Percentiles rank a stretch among this genome's conserved stretches.
Conservation (phyloP, 768 basidiomycete genomes). For the Omphalotus guepiniiformis region DNA sequence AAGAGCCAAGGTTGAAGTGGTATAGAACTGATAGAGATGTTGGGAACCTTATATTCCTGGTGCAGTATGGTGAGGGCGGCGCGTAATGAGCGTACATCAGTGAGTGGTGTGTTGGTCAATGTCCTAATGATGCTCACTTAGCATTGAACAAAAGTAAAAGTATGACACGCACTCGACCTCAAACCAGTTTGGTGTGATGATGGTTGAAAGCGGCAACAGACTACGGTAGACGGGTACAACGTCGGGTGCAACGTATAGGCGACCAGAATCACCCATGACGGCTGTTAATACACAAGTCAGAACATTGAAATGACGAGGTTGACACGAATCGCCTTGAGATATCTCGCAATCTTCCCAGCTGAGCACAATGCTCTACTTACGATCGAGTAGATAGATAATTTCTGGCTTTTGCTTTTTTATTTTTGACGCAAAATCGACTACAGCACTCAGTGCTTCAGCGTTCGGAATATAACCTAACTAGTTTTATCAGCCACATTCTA, state of each 20-base stretch:
- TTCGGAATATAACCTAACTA: constrained; percentile 85
- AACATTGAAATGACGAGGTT: not conserved
- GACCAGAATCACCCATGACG: constrained; percentile 90
- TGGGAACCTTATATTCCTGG: constrained; percentile 65
- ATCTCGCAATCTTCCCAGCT: no score
- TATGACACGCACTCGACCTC: constrained; percentile 77
- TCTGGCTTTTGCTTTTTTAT: constrained; percentile 54
- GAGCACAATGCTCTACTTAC: constrained; percentile 43
- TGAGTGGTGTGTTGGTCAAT: constrained; percentile 68
- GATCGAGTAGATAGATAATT: constrained; percentile 87
- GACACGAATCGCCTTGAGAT: not conserved
- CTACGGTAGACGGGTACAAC: constrained; percentile 84
- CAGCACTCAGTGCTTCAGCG: constrained; percentile 67
- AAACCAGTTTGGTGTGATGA: constrained; percentile 98
- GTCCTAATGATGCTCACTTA: constrained; percentile 40
- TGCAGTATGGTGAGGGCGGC: constrained; percentile 73
- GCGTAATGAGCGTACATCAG: constrained; percentile 61
- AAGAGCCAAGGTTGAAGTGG: constrained; percentile 63
- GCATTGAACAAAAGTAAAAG: not conserved
- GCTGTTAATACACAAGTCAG: constrained; percentile 41
- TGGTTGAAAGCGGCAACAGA: constrained; percentile 77
- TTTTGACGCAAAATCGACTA: constrained; percentile 57
- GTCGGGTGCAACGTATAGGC: constrained; percentile 81
- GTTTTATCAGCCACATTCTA: not conserved
- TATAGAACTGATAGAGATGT: constrained; percentile 92